Evolutionary conservation across 179 eudicot genomes (phyloP).

Genomic region (Silene coronaria): DNA sequence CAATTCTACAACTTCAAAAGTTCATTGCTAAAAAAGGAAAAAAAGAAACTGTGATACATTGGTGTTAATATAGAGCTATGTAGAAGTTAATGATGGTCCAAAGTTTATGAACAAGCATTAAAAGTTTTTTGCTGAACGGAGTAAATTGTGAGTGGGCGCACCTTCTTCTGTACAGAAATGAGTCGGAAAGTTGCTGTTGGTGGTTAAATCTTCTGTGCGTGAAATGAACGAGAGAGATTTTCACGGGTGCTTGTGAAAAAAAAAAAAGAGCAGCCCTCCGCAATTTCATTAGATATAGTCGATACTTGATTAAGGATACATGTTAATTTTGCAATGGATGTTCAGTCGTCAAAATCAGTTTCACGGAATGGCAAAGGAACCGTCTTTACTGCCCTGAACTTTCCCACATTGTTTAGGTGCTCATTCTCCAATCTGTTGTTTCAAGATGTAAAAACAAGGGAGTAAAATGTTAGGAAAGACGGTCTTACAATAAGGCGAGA

Average conservation of each 20-base stretch:
- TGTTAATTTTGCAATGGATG: slow-evolving; percentile 9
- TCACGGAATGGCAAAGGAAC: slow-evolving; percentile 83
- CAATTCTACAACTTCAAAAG: slow-evolving; percentile 9
- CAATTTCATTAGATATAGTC: slow-evolving; percentile 4
- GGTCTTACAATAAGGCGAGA: background rate
- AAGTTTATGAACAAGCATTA: slow-evolving; percentile 10
- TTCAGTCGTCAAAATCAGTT: slow-evolving; percentile 52
- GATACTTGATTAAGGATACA: slow-evolving; percentile 3
- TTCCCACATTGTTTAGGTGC: slow-evolving; percentile 74
- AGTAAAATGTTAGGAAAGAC: background rate
- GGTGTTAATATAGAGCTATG: slow-evolving; percentile 8
- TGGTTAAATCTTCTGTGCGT: slow-evolving; percentile 13
- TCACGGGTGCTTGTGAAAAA: slow-evolving; percentile 19
- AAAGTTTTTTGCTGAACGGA: slow-evolving; percentile 4
- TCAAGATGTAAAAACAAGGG: background rate
- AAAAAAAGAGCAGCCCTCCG: slow-evolving; percentile 9
- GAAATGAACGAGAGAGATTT: slow-evolving; percentile 17
- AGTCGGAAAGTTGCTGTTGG: slow-evolving; percentile 9
- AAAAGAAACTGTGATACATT: slow-evolving; percentile 18
- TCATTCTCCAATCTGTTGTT: slow-evolving; percentile 72
- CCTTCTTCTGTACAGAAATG: slow-evolving; percentile 28
- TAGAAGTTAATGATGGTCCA: slow-evolving; percentile 5
- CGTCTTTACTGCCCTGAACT: slow-evolving; percentile 63
- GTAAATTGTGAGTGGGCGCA: slow-evolving; percentile 18
- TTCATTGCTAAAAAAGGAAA: slow-evolving; percentile 12